Conservation (phyloP, 1,284 basidiomycete genomes). For the Naganishia cerealis region DNA sequence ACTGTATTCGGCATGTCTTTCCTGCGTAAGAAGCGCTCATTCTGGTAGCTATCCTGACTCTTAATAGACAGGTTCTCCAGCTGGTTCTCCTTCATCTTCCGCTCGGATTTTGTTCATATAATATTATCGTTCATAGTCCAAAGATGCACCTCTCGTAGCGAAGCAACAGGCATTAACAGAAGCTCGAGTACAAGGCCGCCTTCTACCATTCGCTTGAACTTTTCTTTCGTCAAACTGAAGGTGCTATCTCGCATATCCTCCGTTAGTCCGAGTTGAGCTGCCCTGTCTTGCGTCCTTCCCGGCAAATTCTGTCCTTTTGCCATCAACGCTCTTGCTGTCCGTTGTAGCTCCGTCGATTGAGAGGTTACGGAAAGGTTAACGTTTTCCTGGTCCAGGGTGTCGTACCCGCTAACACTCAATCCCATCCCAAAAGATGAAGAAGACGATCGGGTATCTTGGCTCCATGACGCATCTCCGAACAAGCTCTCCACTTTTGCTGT, state of each 20-base stretch:
- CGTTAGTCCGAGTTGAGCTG: neutral
- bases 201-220: neutral
- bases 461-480: neutral
- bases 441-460: neutral
- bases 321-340: neutral
- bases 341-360: conserved; percentile 1
- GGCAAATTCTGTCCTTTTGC: neutral
- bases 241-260: neutral
- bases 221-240: neutral
- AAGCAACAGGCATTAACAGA: neutral
- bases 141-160: neutral
- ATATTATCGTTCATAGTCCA: conserved; percentile 5
- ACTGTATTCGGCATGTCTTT: too few relatives aligned
- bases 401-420: neutral
- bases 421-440: neutral
- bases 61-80: too few relatives aligned
- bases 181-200: neutral
- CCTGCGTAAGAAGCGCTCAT: too few relatives aligned
- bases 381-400: neutral
- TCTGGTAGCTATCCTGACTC: too few relatives aligned
- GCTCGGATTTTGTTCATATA: neutral
- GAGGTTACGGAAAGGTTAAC: neutral
- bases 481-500: neutral
- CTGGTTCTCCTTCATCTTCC: too few relatives aligned
- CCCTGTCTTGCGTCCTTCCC: neutral